These are phyloP conservation scores for Pestalotiopsis sp. DNA, from an alignment of 2,329 filamentous ascomycete species.

Conservation along the genomic window DNA sequence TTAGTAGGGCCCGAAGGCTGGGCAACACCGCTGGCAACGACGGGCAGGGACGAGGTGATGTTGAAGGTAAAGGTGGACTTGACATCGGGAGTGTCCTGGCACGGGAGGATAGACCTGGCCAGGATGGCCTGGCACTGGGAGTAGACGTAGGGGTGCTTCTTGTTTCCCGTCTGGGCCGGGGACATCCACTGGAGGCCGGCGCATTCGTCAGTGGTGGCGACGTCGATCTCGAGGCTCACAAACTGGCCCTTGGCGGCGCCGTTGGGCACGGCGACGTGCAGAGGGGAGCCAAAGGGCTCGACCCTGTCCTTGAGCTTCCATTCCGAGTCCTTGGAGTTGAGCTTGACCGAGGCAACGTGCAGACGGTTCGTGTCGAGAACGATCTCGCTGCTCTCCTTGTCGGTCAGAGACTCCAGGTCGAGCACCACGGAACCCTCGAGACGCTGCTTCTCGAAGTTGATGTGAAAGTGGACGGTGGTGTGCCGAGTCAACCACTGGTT, in stretches of 20 bases:
- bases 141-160: constrained; percentile 97
- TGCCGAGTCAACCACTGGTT: constrained; percentile 83
- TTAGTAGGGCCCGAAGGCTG: constrained; percentile 47
- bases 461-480: constrained; percentile 77
- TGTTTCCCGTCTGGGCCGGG: constrained; percentile 90
- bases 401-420: constrained; percentile 75
- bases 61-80: constrained; percentile 95
- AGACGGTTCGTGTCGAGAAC: constrained; percentile 88
- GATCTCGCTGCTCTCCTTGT: constrained; percentile 74
- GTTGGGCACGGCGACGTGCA: constrained; percentile 64
- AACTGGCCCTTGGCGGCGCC: constrained; percentile 56
- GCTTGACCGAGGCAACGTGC: constrained; percentile 70
- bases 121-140: constrained; percentile 98
- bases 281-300: constrained; percentile 75
- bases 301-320: constrained; percentile 73
- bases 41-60: constrained; percentile 82
- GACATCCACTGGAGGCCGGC: constrained; percentile 96
- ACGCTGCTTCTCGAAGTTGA: constrained; percentile 80
- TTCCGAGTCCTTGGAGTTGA: constrained; percentile 64
- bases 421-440: constrained; percentile 78
- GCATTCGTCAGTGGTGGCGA: constrained; percentile 85
- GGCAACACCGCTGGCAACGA: constrained; percentile 85
- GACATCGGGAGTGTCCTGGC: constrained; percentile 95
- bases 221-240: constrained; percentile 62
- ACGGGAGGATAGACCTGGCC: constrained; percentile 90